These are phyloP conservation scores for Nicotiana obtusifolia DNA, from an alignment of 257 asterid species.

Conservation along the genomic window DNA sequence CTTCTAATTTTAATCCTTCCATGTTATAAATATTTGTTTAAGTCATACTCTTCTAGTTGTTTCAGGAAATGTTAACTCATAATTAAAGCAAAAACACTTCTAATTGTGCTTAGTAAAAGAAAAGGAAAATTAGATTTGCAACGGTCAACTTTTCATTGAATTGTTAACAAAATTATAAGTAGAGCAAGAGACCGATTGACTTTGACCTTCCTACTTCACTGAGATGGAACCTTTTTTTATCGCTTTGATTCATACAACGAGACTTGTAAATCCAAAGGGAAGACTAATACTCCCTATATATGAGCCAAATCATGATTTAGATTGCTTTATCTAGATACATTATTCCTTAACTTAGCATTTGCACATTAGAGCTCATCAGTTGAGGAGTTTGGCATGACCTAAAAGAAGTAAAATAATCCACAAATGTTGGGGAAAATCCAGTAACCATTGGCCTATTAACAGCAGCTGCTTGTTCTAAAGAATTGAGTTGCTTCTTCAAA, in stretches of 20 bases:
- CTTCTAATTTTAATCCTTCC: too few relatives aligned
- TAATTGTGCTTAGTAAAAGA: too few relatives aligned
- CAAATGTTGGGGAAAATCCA: constrained; percentile 1
- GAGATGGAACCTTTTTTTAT: not conserved
- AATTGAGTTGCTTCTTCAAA: constrained; percentile 39
- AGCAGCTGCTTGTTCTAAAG: constrained; percentile 24
- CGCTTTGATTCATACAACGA: too few relatives aligned
- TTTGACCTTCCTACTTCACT: too few relatives aligned
- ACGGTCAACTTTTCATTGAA: too few relatives aligned
- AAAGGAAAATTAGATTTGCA: too few relatives aligned
- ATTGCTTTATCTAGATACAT: not conserved
- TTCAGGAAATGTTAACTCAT: too few relatives aligned
- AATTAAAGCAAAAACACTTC: too few relatives aligned
- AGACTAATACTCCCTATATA: not conserved
- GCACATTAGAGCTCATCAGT: constrained; percentile 21
- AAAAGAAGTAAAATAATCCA: constrained; percentile 3
- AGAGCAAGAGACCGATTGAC: too few relatives aligned
- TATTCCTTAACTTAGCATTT: constrained; percentile 23
- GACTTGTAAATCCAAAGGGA: not conserved
- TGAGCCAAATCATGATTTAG: not conserved
- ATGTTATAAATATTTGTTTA: too few relatives aligned
- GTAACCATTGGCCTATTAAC: constrained; percentile 13
- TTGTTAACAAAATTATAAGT: too few relatives aligned
- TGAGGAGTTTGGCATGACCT: constrained; percentile 16
- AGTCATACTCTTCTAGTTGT: too few relatives aligned